Conservation (phyloP, 2,329 filamentous ascomycete species). For the Epichloe aotearoae region DNA sequence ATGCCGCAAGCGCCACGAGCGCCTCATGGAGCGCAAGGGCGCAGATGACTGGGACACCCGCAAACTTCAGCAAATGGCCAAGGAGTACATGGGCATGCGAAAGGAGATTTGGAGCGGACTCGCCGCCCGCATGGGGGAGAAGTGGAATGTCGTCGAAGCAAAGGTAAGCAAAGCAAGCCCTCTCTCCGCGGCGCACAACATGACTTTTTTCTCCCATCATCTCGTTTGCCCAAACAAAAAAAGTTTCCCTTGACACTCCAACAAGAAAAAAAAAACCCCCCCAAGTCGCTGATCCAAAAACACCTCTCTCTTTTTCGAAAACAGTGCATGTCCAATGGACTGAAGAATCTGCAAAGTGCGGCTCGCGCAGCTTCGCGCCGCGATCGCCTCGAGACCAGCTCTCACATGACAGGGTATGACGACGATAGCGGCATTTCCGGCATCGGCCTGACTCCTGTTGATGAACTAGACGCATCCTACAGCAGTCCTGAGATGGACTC, state of each 20-base stretch:
- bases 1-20: conserved; percentile 79
- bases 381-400: conserved; percentile 40
- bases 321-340: conserved; percentile 71
- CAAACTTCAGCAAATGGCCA: conserved; percentile 61
- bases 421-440: conserved; percentile 61
- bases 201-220: background rate
- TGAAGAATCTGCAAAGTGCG: conserved; percentile 66
- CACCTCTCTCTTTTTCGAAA: background rate
- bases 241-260: background rate
- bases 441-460: conserved; percentile 44
- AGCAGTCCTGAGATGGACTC: conserved; percentile 39
- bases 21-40: conserved; percentile 62
- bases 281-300: background rate
- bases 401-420: conserved; percentile 35
- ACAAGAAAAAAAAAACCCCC: background rate
- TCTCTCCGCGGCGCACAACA: background rate
- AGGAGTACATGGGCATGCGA: conserved; percentile 66
- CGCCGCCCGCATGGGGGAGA: conserved; percentile 67
- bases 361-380: conserved; percentile 53
- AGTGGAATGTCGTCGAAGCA: conserved; percentile 57
- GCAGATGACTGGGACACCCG: conserved; percentile 67
- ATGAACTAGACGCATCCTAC: conserved; percentile 45
- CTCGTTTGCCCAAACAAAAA: background rate
- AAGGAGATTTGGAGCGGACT: conserved; percentile 72
- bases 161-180: conserved; percentile 31